Conservation (phyloP, 2,329 filamentous ascomycete species). For the Curvularia verruculosa region DNA sequence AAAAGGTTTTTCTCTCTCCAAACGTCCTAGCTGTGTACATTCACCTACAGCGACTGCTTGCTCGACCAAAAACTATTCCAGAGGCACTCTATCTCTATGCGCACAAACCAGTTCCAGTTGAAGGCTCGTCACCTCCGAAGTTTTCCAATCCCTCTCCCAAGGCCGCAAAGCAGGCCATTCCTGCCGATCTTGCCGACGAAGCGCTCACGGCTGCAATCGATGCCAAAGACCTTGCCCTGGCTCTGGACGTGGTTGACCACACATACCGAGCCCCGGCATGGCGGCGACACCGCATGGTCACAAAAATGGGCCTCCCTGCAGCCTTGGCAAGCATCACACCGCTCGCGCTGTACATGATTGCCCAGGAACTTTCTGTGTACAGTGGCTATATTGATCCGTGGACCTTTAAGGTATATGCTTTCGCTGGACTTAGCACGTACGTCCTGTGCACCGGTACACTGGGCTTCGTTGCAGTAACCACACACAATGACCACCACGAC, state of each 20-base stretch:
- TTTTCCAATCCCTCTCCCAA: conserved; percentile 65
- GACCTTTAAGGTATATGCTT: conserved; percentile 77
- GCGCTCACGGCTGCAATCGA: conserved; percentile 82
- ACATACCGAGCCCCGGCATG: conserved; percentile 72
- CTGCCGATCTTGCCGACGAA: conserved; percentile 69
- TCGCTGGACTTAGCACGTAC: conserved; percentile 83
- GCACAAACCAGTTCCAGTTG: conserved; percentile 74
- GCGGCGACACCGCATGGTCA: conserved; percentile 69
- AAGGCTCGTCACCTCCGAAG: conserved; percentile 58
- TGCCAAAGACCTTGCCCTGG: conserved; percentile 76
- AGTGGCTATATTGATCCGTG: conserved; percentile 79
- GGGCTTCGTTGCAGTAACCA: conserved; percentile 82
- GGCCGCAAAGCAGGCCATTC: conserved; percentile 72
- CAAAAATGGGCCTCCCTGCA: conserved; percentile 66
- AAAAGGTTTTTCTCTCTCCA: conserved; percentile 80
- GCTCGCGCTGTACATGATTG: conserved; percentile 71
- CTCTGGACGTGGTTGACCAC: conserved; percentile 75
- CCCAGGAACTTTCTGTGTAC: conserved; percentile 67
- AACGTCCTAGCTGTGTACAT: conserved; percentile 76
- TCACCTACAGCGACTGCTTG: conserved; percentile 73
- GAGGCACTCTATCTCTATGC: conserved; percentile 82
- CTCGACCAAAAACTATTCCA: conserved; percentile 76
- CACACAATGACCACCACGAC: conserved; percentile 92
- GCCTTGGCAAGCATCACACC: conserved; percentile 65
- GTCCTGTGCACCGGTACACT: conserved; percentile 79